phyloP scores from a whole-genome alignment of 2,329 filamentous ascomycete species.

The Talaromyces islandicus region DNA sequence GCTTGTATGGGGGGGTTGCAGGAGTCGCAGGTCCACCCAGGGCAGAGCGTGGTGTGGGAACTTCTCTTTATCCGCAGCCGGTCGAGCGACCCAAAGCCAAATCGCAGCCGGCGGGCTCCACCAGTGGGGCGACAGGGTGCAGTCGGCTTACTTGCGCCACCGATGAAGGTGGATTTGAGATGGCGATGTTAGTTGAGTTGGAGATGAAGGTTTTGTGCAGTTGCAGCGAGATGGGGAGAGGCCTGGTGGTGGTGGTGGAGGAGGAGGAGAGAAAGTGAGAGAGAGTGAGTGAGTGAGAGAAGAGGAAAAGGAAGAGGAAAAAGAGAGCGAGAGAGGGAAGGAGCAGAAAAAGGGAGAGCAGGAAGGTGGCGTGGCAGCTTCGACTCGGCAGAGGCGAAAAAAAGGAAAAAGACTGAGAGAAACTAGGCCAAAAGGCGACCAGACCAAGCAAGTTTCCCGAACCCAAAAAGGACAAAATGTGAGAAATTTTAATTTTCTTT shows the following conservation, averaged over 20 bases:
- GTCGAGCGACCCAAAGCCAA: conserved; percentile 23
- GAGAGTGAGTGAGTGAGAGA: conserved; percentile 12
- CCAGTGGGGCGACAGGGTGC: conserved; percentile 35
- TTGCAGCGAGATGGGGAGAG: not conserved
- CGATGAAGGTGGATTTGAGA: not conserved
- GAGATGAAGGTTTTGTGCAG: not conserved
- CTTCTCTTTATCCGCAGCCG: conserved; percentile 36
- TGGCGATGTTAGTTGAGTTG: conserved; percentile 10
- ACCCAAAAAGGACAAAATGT: not conserved
- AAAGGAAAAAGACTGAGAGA: not conserved
- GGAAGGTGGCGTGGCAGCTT: not conserved
- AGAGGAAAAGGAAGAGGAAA: conserved; percentile 7
- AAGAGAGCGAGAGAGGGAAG: conserved; percentile 14
- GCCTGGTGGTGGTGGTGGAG: conserved; percentile 15
- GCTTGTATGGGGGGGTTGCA: conserved; percentile 18
- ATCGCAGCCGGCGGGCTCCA: conserved; percentile 31
- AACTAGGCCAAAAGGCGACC: not conserved
- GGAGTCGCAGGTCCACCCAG: conserved; percentile 29
- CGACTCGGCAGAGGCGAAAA: not conserved
- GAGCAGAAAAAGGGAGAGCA: conserved; percentile 10
- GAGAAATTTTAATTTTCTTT: not conserved
- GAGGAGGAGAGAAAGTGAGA: conserved; percentile 11
- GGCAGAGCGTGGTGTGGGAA: conserved; percentile 34
- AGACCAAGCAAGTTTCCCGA: not conserved
- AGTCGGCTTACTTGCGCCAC: conserved; percentile 7